These are phyloP conservation scores for Galerina marginata DNA, from an alignment of 768 basidiomycete genomes.

Conservation along the genomic window DNA sequence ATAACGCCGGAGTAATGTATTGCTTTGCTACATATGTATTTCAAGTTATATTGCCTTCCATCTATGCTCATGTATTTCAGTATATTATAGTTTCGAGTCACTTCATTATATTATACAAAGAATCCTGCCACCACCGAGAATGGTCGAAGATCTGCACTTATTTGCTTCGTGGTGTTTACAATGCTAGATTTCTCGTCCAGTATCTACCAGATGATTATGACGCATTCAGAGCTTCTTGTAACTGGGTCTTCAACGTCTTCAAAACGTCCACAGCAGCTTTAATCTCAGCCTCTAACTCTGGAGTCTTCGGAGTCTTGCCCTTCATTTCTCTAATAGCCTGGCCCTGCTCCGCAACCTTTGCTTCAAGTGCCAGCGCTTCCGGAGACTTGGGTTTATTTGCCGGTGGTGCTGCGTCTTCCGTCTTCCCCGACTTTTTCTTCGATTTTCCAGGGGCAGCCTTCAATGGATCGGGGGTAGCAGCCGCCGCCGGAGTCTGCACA, in stretches of 20 bases:
- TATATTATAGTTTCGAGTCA: no score
- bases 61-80: neutral
- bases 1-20: neutral
- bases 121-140: no score
- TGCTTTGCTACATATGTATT: neutral
- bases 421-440: constrained; percentile 64
- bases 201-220: neutral
- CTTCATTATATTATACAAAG: no score
- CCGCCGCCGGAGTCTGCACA: constrained; percentile 31
- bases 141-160: no score
- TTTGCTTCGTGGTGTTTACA: no score
- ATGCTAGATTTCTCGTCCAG: no score
- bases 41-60: neutral
- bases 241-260: constrained; percentile 67
- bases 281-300: constrained; percentile 66
- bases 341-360: constrained; percentile 78
- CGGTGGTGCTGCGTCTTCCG: constrained; percentile 46
- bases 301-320: constrained; percentile 59
- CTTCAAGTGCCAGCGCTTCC: constrained; percentile 75
- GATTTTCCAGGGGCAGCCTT: constrained; percentile 50
- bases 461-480: constrained; percentile 41
- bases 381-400: constrained; percentile 67
- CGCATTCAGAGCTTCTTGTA: constrained; percentile 36
- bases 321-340: constrained; percentile 76
- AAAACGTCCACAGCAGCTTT: constrained; percentile 64